A percentile compares a stretch with the other conserved stretches of the same genome.
Evolutionary conservation across 2,329 filamentous ascomycete species (phyloP).

Genomic region (Trichoderma atroviride): DNA sequence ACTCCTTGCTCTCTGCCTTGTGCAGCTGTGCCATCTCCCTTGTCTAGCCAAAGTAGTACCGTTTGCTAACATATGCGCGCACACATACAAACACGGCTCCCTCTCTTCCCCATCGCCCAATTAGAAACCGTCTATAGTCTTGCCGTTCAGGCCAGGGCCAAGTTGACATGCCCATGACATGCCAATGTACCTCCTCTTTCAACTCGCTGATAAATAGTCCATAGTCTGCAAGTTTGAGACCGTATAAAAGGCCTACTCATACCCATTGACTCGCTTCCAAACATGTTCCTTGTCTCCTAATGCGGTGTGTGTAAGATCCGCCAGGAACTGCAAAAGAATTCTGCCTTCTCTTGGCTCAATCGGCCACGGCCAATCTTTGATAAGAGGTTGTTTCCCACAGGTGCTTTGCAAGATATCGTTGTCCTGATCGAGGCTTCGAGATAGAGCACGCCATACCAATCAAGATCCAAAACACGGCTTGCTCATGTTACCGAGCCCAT

Average conservation of each 20-base stretch:
- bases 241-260: background rate
- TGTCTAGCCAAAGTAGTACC: slow-evolving; percentile 11
- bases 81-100: background rate
- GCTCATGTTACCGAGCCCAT: slow-evolving; percentile 11
- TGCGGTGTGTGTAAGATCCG: background rate
- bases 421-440: background rate
- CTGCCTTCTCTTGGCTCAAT: background rate
- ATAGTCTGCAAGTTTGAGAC: slow-evolving; percentile 1
- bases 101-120: background rate
- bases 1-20: slow-evolving; percentile 6
- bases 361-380: background rate
- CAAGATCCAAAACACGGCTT: background rate
- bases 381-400: background rate
- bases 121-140: background rate
- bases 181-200: background rate
- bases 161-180: background rate
- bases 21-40: background rate
- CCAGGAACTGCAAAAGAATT: background rate
- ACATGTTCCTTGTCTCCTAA: background rate
- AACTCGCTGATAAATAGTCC: slow-evolving; percentile 1
- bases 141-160: background rate
- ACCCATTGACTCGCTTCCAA: background rate
- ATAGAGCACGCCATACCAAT: background rate
- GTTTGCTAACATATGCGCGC: background rate
- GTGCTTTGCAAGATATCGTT: background rate